These are phyloP conservation scores for Berkeleyomyces basicola DNA, from an alignment of 2,329 filamentous ascomycete species.

Conservation along the genomic window DNA sequence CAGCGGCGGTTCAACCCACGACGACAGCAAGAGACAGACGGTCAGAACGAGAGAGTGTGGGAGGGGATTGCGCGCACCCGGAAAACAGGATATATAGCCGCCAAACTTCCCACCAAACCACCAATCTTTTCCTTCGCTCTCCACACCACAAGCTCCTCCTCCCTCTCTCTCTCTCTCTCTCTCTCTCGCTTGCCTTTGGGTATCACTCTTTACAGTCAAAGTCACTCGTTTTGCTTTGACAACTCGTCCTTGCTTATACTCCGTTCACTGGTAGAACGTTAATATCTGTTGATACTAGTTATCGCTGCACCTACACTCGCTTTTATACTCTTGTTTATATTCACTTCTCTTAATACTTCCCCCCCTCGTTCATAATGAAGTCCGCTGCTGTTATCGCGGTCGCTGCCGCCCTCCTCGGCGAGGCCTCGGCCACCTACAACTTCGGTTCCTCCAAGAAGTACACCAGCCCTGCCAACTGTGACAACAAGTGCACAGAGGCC, in stretches of 20 bases:
- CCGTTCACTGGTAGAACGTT: slow-evolving; percentile 14
- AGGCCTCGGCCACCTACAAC: slow-evolving; percentile 30
- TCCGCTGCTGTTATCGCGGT: slow-evolving; percentile 29
- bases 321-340: slow-evolving; percentile 18
- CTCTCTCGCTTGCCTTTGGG: slow-evolving; percentile 5
- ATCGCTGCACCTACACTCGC: slow-evolving; percentile 20
- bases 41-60: neutral
- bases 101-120: neutral
- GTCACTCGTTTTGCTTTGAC: slow-evolving; percentile 13
- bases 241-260: slow-evolving; percentile 14
- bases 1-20: neutral
- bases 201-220: slow-evolving; percentile 11
- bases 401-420: slow-evolving; percentile 33
- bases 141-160: slow-evolving; percentile 10
- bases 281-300: slow-evolving; percentile 20
- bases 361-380: slow-evolving; percentile 29
- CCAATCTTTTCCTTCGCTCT: neutral
- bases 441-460: slow-evolving; percentile 30
- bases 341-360: slow-evolving; percentile 14
- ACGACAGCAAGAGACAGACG: neutral
- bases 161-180: slow-evolving; percentile 12
- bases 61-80: neutral
- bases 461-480: slow-evolving; percentile 51
- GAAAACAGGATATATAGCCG: slow-evolving; percentile 7
- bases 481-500: slow-evolving; percentile 60